phyloP scores from a whole-genome alignment of 371 early-diverging fungal species.

The Blakeslea trispora region DNA sequence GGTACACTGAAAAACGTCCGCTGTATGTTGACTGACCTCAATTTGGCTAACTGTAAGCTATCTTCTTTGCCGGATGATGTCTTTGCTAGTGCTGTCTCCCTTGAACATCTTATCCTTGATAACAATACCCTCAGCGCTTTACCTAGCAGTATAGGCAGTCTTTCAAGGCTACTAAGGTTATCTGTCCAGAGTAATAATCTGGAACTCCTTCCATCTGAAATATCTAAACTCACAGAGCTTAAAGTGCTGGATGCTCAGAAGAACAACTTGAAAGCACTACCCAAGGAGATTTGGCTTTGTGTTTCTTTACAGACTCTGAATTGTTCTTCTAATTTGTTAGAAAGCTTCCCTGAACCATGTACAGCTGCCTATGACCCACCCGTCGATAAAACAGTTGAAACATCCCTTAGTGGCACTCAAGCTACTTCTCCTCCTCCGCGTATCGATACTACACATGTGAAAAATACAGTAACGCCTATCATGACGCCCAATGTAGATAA shows the following conservation, averaged over 20 bases:
- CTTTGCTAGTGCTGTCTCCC: conserved; percentile 54
- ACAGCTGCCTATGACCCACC: background rate
- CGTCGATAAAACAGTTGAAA: too few relatives aligned
- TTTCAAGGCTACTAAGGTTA: conserved; percentile 57
- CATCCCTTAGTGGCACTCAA: too few relatives aligned
- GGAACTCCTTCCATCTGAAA: conserved; percentile 43
- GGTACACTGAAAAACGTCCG: conserved; percentile 3
- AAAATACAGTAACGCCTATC: background rate
- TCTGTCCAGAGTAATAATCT: conserved; percentile 74
- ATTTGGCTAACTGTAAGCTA: conserved; percentile 73
- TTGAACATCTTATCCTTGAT: conserved; percentile 68
- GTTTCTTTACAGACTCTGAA: conserved; percentile 69
- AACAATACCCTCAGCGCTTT: conserved; percentile 74
- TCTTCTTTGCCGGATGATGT: conserved; percentile 65
- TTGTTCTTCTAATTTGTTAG: conserved; percentile 76
- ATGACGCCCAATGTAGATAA: background rate
- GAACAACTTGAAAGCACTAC: conserved; percentile 74
- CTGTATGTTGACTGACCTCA: conserved; percentile 48
- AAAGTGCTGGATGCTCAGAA: conserved; percentile 45
- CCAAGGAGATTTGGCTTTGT: conserved; percentile 87
- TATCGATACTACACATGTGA: background rate
- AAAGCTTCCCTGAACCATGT: conserved; percentile 41
- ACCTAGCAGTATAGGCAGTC: conserved; percentile 61
- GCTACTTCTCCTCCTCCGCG: too few relatives aligned
- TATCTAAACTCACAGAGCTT: conserved; percentile 36